Evolutionary conservation across 78 protist species (phyloP).

Genomic region (Bodo saltans): DNA sequence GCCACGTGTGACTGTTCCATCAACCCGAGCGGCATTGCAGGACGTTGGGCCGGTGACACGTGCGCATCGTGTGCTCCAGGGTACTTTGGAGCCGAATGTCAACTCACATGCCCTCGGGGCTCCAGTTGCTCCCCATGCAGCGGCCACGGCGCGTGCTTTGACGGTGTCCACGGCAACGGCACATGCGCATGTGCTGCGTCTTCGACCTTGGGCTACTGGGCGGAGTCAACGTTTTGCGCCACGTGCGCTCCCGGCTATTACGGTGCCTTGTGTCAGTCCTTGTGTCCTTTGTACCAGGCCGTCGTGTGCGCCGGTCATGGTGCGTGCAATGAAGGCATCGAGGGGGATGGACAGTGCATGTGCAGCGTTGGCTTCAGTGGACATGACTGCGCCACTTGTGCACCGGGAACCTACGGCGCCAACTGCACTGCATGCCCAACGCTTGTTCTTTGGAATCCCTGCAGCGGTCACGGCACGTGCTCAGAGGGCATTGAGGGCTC

Average conservation of each 20-base stretch:
- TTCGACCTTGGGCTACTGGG: slow-evolving; percentile 12
- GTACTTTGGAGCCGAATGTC: not conserved
- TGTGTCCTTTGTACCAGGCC: not conserved
- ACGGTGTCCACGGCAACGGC: slow-evolving; percentile 6
- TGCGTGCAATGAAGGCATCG: not conserved
- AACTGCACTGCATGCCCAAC: not conserved
- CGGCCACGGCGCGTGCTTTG: slow-evolving; percentile 10
- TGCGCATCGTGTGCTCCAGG: slow-evolving; percentile 6
- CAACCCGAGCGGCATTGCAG: no score
- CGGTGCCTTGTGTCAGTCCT: not conserved
- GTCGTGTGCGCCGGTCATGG: slow-evolving; percentile 5
- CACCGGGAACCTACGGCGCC: not conserved
- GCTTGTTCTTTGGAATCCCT: not conserved
- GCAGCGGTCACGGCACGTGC: slow-evolving; percentile 28
- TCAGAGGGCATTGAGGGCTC: not conserved
- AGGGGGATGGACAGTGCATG: slow-evolving; percentile 19
- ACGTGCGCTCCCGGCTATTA: slow-evolving; percentile 8
- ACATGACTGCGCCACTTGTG: not conserved
- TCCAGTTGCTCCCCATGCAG: slow-evolving; percentile 1
- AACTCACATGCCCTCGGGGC: not conserved
- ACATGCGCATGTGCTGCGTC: not conserved
- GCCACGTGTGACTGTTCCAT: no score
- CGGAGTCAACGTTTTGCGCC: not conserved
- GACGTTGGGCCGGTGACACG: slow-evolving; percentile 3
- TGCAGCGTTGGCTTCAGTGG: slow-evolving; percentile 8